Evolutionary conservation across 2,329 filamentous ascomycete species (phyloP).

Genomic region (Fusarium humuli): DNA sequence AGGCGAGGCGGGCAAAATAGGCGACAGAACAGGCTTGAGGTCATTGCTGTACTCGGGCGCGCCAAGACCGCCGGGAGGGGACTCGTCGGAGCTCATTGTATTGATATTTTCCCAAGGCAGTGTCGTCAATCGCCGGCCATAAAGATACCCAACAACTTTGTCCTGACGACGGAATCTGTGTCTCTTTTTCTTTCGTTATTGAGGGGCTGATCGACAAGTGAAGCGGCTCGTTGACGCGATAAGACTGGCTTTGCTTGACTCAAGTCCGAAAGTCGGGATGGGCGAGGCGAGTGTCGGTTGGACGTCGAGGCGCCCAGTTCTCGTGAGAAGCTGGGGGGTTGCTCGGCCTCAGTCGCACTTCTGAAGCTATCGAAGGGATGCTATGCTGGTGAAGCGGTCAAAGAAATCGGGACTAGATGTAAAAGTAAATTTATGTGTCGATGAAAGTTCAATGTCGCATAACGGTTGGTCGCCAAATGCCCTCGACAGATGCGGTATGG

Average conservation of each 20-base stretch:
- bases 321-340: not conserved
- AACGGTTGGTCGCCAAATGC: not conserved
- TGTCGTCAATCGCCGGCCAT: conserved; percentile 39
- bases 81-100: conserved; percentile 49
- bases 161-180: not conserved
- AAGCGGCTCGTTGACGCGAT: conserved; percentile 18
- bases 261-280: not conserved
- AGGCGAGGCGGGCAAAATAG: conserved; percentile 49
- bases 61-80: conserved; percentile 36
- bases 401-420: not conserved
- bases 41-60: conserved; percentile 42
- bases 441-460: conserved; percentile 29
- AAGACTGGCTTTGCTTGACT: conserved; percentile 22
- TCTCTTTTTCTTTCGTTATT: not conserved
- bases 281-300: conserved; percentile 1
- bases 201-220: not conserved
- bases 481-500: conserved; percentile 20
- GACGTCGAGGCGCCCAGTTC: conserved; percentile 28
- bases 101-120: not conserved
- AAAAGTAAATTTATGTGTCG: not conserved
- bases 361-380: conserved; percentile 9
- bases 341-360: not conserved
- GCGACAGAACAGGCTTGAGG: conserved; percentile 49
- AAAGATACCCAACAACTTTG: conserved; percentile 19
- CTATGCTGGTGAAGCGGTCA: conserved; percentile 1